Conservation (phyloP, 2,329 filamentous ascomycete species). For the Sporothrix dimorphospora region DNA sequence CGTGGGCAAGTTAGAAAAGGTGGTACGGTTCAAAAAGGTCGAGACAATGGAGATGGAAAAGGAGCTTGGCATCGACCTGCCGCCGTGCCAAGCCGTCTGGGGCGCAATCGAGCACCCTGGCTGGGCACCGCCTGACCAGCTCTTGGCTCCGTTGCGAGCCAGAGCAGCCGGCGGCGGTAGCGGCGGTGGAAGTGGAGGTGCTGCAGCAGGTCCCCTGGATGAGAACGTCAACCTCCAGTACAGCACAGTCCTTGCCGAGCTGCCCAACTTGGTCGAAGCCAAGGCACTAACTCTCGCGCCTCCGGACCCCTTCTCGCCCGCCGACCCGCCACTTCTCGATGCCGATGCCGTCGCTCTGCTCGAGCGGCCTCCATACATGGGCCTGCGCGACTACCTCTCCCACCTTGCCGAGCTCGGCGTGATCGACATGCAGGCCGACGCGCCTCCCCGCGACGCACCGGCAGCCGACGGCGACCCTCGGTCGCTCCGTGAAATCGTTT, state of each 20-base stretch:
- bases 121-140: slow-evolving; percentile 75
- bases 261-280: slow-evolving; percentile 89
- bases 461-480: slow-evolving; percentile 8
- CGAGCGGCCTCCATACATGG: slow-evolving; percentile 70
- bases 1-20: background rate
- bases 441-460: background rate
- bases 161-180: background rate
- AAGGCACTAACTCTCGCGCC: slow-evolving; percentile 87
- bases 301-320: slow-evolving; percentile 47
- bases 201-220: slow-evolving; percentile 37
- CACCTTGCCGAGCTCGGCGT: slow-evolving; percentile 71
- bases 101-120: slow-evolving; percentile 82
- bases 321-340: slow-evolving; percentile 57
- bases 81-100: slow-evolving; percentile 65
- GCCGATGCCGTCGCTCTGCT: slow-evolving; percentile 70
- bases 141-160: background rate
- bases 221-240: slow-evolving; percentile 85
- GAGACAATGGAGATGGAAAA: slow-evolving; percentile 35
- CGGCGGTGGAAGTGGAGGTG: background rate
- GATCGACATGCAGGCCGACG: slow-evolving; percentile 42
- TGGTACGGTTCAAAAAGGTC: slow-evolving; percentile 30
- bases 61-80: slow-evolving; percentile 52
- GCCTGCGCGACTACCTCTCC: slow-evolving; percentile 75
- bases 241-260: slow-evolving; percentile 75
- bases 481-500: slow-evolving; percentile 43